Percentiles rank a stretch among this genome's conserved stretches.
Evolutionary conservation across 257 asterid species (phyloP).

Genomic region (Solanum sejunctum): DNA sequence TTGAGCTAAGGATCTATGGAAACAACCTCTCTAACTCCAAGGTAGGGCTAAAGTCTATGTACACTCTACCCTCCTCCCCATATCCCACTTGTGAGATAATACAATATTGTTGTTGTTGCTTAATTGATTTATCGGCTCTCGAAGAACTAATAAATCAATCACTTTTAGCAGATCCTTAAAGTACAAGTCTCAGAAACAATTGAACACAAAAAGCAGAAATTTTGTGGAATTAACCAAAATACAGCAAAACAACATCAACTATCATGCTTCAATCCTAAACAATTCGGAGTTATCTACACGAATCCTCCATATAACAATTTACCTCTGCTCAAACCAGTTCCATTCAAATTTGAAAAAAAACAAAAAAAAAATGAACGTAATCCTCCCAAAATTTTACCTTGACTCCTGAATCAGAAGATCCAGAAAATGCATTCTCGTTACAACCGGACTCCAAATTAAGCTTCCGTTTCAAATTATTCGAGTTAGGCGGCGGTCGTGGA

Average conservation of each 20-base stretch:
- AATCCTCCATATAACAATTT: background rate
- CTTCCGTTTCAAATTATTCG: slow-evolving; percentile 55
- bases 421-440: slow-evolving; percentile 22
- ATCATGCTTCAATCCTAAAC: background rate
- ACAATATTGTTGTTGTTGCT: background rate
- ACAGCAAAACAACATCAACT: background rate
- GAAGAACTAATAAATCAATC: background rate
- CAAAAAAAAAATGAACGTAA: background rate
- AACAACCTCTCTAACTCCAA: background rate
- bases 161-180: background rate
- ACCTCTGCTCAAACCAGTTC: background rate
- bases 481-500: slow-evolving; percentile 54
- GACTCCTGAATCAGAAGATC: slow-evolving; percentile 62
- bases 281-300: background rate
- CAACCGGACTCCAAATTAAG: slow-evolving; percentile 49
- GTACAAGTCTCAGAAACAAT: background rate
- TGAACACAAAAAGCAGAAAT: background rate
- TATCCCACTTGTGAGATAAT: background rate
- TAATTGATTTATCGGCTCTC: background rate
- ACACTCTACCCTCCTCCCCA: background rate
- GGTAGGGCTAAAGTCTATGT: background rate
- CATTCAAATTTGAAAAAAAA: background rate
- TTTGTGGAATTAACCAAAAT: background rate
- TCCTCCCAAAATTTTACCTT: slow-evolving; percentile 23
- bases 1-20: background rate